Conservation (phyloP, 257 asterid genomes). For the Paraleonurus japonicus region DNA sequence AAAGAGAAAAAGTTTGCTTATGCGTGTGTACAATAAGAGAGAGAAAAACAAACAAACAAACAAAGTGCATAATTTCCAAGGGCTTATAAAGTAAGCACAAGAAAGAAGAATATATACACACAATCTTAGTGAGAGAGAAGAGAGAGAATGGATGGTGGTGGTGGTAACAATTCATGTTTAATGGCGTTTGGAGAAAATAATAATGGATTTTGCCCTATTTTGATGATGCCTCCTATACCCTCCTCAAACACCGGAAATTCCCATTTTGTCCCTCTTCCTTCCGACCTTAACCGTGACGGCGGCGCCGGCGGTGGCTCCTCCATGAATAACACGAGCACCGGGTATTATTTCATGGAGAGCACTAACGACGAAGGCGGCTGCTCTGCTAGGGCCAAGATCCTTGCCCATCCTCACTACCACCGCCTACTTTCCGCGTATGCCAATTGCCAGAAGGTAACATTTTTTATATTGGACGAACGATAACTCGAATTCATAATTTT, state of each 20-base stretch:
- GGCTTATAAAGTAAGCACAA: not conserved
- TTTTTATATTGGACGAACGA: no score
- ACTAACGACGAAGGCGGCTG: not conserved
- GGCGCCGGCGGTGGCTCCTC: conserved; percentile 14
- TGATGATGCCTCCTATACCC: conserved; percentile 51
- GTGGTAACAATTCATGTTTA: conserved; percentile 38
- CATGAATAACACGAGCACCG: conserved; percentile 36
- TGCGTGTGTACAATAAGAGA: conserved; percentile 44
- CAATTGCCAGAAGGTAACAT: conserved; percentile 76
- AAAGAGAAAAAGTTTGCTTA: conserved; percentile 40
- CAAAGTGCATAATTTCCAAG: no score
- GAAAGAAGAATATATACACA: not conserved
- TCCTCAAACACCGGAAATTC: conserved; percentile 28
- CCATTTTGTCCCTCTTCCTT: conserved; percentile 40
- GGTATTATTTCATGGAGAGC: not conserved
- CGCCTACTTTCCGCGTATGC: conserved; percentile 81
- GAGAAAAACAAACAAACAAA: not conserved
- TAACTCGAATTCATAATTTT: no score
- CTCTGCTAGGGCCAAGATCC: conserved; percentile 52
- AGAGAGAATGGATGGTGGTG: conserved; percentile 44
- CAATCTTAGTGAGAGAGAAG: conserved; percentile 2
- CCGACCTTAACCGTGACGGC: conserved; percentile 20
- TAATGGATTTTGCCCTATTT: conserved; percentile 49
- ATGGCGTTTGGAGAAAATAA: conserved; percentile 61
- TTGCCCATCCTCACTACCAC: conserved; percentile 89